Evolutionary conservation across 2,329 filamentous ascomycete species (phyloP).

Genomic region (Periconia sp.): DNA sequence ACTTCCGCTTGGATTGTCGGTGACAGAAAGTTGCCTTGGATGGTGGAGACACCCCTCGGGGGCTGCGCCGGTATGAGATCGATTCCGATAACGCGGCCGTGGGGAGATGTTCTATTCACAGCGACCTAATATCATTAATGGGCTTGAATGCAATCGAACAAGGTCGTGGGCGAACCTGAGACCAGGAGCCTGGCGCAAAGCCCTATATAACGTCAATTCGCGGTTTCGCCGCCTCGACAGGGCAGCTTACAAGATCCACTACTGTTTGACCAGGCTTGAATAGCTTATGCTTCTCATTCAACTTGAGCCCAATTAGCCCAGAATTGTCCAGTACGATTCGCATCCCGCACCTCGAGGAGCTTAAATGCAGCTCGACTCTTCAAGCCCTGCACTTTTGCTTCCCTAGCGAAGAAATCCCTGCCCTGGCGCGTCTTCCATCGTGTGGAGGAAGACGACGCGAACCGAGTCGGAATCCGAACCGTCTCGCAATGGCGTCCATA

Average conservation of each 20-base stretch:
- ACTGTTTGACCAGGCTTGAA: slow-evolving; percentile 85
- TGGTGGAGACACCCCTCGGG: slow-evolving; percentile 87
- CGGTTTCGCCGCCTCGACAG: not conserved
- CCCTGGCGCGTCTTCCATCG: slow-evolving; percentile 84
- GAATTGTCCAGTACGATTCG: not conserved
- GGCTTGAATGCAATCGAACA: slow-evolving; percentile 4
- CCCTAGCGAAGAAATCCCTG: slow-evolving; percentile 72
- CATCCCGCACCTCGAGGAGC: slow-evolving; percentile 71
- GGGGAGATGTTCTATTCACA: slow-evolving; percentile 74
- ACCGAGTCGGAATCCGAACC: slow-evolving; percentile 16
- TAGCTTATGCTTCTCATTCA: slow-evolving; percentile 80
- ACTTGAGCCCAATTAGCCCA: slow-evolving; percentile 57
- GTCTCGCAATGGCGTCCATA: no score
- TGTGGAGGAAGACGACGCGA: slow-evolving; percentile 65
- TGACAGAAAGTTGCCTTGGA: slow-evolving; percentile 92
- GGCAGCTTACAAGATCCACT: slow-evolving; percentile 74
- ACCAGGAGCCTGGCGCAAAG: slow-evolving; percentile 74
- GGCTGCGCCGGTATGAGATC: slow-evolving; percentile 93
- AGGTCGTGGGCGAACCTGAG: slow-evolving; percentile 50
- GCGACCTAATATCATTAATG: slow-evolving; percentile 73
- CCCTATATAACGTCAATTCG: slow-evolving; percentile 57
- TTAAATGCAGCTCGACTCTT: slow-evolving; percentile 96
- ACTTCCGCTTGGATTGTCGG: slow-evolving; percentile 76
- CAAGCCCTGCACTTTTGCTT: slow-evolving; percentile 78
- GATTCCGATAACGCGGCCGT: slow-evolving; percentile 84